Conservation (phyloP, 768 basidiomycete species). For the Pleurotus eryngii region DNA sequence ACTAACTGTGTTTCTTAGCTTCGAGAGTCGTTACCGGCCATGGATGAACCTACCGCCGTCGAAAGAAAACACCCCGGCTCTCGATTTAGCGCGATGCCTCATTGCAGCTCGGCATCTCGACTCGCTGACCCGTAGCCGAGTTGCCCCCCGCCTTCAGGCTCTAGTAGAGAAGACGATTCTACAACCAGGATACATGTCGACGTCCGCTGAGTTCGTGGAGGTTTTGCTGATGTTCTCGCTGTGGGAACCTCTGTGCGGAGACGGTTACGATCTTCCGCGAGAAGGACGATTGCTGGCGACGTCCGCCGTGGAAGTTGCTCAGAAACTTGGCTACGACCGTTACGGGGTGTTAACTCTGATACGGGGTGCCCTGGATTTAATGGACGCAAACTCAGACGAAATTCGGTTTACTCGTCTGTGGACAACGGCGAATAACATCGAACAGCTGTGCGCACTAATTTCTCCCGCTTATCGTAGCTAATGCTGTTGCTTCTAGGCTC, state of each 20-base stretch:
- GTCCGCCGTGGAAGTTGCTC: constrained; percentile 44
- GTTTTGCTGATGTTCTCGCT: constrained; percentile 40
- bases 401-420: background rate
- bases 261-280: constrained; percentile 23
- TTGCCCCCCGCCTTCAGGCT: constrained; percentile 37
- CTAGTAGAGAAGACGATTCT: constrained; percentile 37
- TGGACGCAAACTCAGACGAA: background rate
- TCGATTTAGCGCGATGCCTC: constrained; percentile 44
- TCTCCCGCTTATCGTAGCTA: background rate
- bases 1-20: constrained; percentile 21
- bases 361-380: background rate
- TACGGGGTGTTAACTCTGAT: background rate
- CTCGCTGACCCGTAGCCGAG: constrained; percentile 26
- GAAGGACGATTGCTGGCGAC: constrained; percentile 38
- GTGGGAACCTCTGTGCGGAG: constrained; percentile 39
- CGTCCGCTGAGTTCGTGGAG: constrained; percentile 38
- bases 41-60: constrained; percentile 40
- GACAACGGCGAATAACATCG: background rate
- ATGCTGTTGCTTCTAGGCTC: constrained; percentile 20
- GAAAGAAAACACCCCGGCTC: constrained; percentile 27
- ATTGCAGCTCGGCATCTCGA: constrained; percentile 43
- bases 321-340: constrained; percentile 32
- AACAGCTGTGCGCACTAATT: background rate
- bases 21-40: constrained; percentile 39
- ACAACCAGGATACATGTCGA: constrained; percentile 38